These are phyloP conservation scores for Pterocarpus macrocarpus DNA, from an alignment of 306 rosid genomes.

Conservation along the genomic window DNA sequence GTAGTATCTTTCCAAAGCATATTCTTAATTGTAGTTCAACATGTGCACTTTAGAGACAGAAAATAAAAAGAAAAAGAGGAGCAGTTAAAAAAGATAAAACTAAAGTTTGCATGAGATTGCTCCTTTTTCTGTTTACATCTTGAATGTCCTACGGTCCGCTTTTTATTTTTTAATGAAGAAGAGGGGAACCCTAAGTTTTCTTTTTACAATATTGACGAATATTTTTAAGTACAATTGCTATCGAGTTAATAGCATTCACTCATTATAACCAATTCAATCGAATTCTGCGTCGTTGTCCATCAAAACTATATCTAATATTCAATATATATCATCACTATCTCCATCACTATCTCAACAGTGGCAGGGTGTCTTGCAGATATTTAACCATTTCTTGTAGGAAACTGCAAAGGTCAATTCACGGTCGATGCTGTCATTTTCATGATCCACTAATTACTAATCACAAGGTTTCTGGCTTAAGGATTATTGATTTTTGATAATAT, in stretches of 20 bases:
- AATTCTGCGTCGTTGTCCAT: background rate
- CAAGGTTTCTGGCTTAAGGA: background rate
- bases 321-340: background rate
- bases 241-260: background rate
- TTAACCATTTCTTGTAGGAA: constrained; percentile 46
- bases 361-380: background rate
- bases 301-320: background rate
- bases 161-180: background rate
- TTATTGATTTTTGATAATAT: background rate
- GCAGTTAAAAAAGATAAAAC: background rate
- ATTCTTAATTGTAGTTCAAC: background rate
- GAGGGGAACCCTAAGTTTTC: constrained; percentile 1
- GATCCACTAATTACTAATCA: background rate
- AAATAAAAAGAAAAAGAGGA: constrained; percentile 8
- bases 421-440: constrained; percentile 27
- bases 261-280: background rate
- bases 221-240: constrained; percentile 4
- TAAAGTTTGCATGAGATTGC: constrained; percentile 22
- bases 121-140: background rate
- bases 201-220: background rate
- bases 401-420: constrained; percentile 39
- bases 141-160: background rate
- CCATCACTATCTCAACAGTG: background rate
- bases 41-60: background rate
- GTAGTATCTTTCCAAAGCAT: background rate